A percentile compares a stretch with the other conserved stretches of the same genome.
Evolutionary conservation across 208 protist species (phyloP).

Genomic region (Balamuthia mandrillaris): DNA sequence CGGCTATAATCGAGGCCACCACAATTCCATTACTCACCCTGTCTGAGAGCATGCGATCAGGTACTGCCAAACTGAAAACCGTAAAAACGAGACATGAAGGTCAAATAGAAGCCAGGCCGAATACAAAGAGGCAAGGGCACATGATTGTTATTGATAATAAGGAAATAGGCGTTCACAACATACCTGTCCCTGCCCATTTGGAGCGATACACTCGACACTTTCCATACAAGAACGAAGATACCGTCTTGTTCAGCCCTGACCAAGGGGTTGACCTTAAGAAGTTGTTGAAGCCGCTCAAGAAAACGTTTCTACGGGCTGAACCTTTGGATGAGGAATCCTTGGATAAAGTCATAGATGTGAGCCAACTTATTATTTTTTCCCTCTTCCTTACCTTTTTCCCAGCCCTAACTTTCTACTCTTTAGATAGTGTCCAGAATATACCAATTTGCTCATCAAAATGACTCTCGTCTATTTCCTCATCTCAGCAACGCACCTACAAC

Average conservation of each 20-base stretch:
- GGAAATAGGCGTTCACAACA: background rate
- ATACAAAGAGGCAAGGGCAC: too few relatives aligned
- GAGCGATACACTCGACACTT: background rate
- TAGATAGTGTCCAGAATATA: constrained; percentile 4
- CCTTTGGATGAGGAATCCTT: background rate
- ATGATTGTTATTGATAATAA: too few relatives aligned
- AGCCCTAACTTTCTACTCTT: background rate
- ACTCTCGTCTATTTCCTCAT: background rate
- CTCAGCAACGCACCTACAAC: background rate
- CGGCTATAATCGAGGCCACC: background rate
- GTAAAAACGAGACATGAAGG: too few relatives aligned
- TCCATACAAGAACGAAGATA: background rate
- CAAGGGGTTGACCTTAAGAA: background rate
- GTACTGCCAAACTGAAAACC: too few relatives aligned
- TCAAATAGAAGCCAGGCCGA: too few relatives aligned
- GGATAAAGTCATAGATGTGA: background rate
- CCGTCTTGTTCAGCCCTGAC: background rate
- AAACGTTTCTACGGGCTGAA: background rate
- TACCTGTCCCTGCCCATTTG: constrained; percentile 1
- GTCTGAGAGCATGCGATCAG: too few relatives aligned
- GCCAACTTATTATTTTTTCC: background rate
- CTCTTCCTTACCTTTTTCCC: background rate
- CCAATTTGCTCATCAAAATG: background rate
- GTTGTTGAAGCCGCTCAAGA: background rate
- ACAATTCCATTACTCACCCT: background rate